A percentile compares a stretch with the other conserved stretches of the same genome.
Evolutionary conservation across 768 basidiomycete species (phyloP).

Genomic region (Tulasnella sp.): DNA sequence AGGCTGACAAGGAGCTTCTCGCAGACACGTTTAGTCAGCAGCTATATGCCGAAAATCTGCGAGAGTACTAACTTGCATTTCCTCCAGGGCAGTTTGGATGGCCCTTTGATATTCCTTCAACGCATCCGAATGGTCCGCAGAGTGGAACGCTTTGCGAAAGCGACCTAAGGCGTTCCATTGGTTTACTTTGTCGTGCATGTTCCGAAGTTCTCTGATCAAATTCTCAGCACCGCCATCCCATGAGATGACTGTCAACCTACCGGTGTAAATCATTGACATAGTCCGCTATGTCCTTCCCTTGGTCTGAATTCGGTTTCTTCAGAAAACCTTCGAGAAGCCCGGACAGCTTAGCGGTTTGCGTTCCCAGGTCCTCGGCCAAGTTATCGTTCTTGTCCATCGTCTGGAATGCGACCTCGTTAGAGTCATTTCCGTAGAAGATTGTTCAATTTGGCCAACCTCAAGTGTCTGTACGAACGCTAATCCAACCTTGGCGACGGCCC

Average conservation of each 20-base stretch:
- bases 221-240: neutral
- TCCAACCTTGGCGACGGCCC: neutral
- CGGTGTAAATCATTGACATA: neutral
- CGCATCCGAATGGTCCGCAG: neutral
- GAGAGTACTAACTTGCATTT: neutral
- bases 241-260: neutral
- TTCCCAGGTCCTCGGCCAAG: neutral
- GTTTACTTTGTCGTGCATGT: neutral
- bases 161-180: neutral
- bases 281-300: neutral
- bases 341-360: neutral
- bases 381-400: neutral
- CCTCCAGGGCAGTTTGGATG: neutral
- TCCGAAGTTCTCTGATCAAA: neutral
- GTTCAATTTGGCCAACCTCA: neutral
- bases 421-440: no score
- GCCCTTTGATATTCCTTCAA: neutral
- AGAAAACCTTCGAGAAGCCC: neutral
- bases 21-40: neutral
- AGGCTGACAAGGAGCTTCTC: neutral
- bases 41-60: neutral
- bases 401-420: no score
- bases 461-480: neutral
- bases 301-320: neutral
- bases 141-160: neutral